Conservation (phyloP, 495 filamentous ascomycete species). For the Penicillium antarcticum region DNA sequence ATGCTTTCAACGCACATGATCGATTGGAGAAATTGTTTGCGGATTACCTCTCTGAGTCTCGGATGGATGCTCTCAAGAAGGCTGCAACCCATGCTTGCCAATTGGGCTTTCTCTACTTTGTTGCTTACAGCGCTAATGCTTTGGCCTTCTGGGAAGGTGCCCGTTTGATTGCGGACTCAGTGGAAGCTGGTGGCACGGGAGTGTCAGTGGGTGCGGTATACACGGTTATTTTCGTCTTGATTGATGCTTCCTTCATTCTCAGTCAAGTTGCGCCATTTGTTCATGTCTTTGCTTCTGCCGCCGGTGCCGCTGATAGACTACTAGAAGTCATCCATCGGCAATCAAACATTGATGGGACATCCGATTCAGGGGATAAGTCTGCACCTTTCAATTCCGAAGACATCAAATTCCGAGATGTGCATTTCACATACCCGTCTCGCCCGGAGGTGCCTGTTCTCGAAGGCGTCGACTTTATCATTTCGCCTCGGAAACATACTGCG, state of each 20-base stretch:
- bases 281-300: constrained; percentile 58
- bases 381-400: constrained; percentile 26
- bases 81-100: constrained; percentile 52
- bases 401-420: constrained; percentile 50
- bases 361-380: constrained; percentile 30
- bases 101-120: constrained; percentile 60
- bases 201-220: constrained; percentile 56
- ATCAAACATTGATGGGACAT: constrained; percentile 48
- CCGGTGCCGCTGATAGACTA: constrained; percentile 51
- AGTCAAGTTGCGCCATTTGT: constrained; percentile 61
- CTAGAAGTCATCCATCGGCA: constrained; percentile 47
- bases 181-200: constrained; percentile 29
- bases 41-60: constrained; percentile 37
- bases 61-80: constrained; percentile 55
- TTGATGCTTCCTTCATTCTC: constrained; percentile 60
- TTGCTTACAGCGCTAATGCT: constrained; percentile 60
- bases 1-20: constrained; percentile 42
- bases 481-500: constrained; percentile 57
- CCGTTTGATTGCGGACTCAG: constrained; percentile 48
- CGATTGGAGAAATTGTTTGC: constrained; percentile 51
- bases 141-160: constrained; percentile 66
- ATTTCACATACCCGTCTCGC: constrained; percentile 60
- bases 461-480: constrained; percentile 48
- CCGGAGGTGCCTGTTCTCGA: constrained; percentile 50
- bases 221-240: constrained; percentile 61